Base-by-base conservation (phyloP, 192 early-diverging fungal species). In the Diversispora epigaea region DNA sequence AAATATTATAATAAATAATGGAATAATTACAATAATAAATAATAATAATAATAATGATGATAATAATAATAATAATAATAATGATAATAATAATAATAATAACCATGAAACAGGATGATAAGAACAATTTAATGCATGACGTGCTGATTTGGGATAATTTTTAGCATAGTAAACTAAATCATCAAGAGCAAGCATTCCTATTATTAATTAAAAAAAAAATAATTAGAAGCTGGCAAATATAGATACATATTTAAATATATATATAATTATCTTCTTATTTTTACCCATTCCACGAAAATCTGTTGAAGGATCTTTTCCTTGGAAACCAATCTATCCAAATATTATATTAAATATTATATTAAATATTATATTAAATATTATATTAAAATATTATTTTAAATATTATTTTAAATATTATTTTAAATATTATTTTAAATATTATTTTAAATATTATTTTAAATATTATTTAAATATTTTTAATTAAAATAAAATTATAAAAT, bases 221-320 rank as follows among this genome's bases (percentile, higher is more conserved):
- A 14, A 6, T 17, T 17, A 54, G 4, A 54, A 54, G 12, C 50
- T 4, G 14, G 14, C 50, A 14, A 10, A 17, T 17, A 54, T 54
- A 54, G 4, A 54, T 10, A 32, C 2, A 32, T 32, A 32, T n/a
- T n/a, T n/a, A n/a, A n/a, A n/a, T n/a, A n/a, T n/a, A n/a, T n/a
- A n/a, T 8, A 52, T 52, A 11, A 17, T 54, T 4, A 17, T 14
- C n/a, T 54, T 54, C 4, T 17, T 6, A 50, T 54, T 54, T 72
- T 61, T 82, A 84, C 89, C 93, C 93, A 95, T 94, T 41, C 91
- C 91, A 57, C 93, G 84, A 73, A 95, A 95, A 79, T 95, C 93
- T 0, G 93, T 93, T 21, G 93, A 89, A 5, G 93, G 91, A 75
- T 93, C 91, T 19, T 81, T 86, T 52, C 93, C 93, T 78, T 95